These are phyloP conservation scores for Leptomonas seymouri DNA, from an alignment of 208 protist species.

Conservation along the genomic window DNA sequence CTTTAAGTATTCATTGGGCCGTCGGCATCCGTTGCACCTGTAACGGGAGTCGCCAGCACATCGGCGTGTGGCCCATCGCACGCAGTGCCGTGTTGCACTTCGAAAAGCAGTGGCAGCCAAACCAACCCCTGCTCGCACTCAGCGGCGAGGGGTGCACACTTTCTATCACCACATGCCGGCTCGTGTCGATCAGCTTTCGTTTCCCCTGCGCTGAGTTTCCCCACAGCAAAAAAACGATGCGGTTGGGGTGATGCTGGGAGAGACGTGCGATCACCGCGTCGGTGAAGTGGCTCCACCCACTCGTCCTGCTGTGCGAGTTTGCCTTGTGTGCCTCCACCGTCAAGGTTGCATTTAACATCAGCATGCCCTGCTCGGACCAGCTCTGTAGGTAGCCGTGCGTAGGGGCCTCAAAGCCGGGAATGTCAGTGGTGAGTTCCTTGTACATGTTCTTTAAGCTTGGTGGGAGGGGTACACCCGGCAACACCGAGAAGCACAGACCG, in stretches of 20 bases:
- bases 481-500: slow-evolving; percentile 97
- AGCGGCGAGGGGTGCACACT: slow-evolving; percentile 90
- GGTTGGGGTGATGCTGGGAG: slow-evolving; percentile 54
- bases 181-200: slow-evolving; percentile 75
- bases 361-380: slow-evolving; percentile 97
- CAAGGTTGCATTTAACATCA: slow-evolving; percentile 97
- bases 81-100: slow-evolving; percentile 79
- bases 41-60: slow-evolving; percentile 81
- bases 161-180: slow-evolving; percentile 90
- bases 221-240: slow-evolving; percentile 97
- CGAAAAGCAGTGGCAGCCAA: slow-evolving; percentile 84
- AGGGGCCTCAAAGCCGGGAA: slow-evolving; percentile 82
- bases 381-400: slow-evolving; percentile 93
- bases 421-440: slow-evolving; percentile 93
- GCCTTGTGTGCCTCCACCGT: slow-evolving; percentile 93
- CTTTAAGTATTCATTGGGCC: no score
- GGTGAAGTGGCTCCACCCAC: slow-evolving; percentile 96
- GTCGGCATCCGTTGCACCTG: slow-evolving; percentile 2
- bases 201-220: slow-evolving; percentile 95
- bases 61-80: slow-evolving; percentile 63
- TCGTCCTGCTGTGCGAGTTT: slow-evolving; percentile 92
- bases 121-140: slow-evolving; percentile 70
- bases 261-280: slow-evolving; percentile 92
- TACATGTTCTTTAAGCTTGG: slow-evolving; percentile 96
- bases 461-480: slow-evolving; percentile 83